Base-by-base conservation (phyloP, 495 filamentous ascomycete genomes). In the Ascodesmis nigricans region DNA sequence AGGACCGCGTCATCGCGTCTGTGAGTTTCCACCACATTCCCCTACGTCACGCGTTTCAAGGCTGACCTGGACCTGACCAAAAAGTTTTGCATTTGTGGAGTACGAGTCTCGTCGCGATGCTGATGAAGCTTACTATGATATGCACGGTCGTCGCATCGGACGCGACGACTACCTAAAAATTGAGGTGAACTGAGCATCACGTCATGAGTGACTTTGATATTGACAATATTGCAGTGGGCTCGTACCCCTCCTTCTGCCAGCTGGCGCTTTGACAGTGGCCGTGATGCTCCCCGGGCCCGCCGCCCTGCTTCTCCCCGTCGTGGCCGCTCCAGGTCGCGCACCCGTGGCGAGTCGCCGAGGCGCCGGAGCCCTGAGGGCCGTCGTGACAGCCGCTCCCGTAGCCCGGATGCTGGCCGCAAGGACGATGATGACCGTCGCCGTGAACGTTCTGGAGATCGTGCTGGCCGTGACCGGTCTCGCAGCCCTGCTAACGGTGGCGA, bases 101-200 rank as follows among this genome's bases (percentile, higher is more conserved):
- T 99, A 99, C 57, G 87, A 99, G 62, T 91, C 81, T 57, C 81
- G 87, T 47, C 90, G 87, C 47, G 87, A 99, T 66, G 82, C 87
- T 29, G 87, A 99, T 60, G 87, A 99, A 66, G 87, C 87, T 21
- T 99, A 99, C 53, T 81, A 95, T 57, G 87, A 99, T 58, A 95
- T 99, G 90, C 87, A 99, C 56, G 93, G 93, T 62, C 91, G 91
- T 69, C 79, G 87, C 35, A 82, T 99, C 47, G 83, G 82, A 27
- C 76, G 83, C 35, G 87, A 99, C 55, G 87, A 99, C 45, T 55
- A 91, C 29, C 54, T 99, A 62, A 99, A 99, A 60, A 95, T 99
- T 45, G 87, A 99, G 67, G 87, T 91, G 61, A 48, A 66, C 29
- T n/a, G n/a, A n/a, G n/a, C 33, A 9, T 9, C 31, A 14, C 29